Evolutionary conservation across 805 yeast genomes (phyloP).

Genomic region (Candida ulmi): DNA sequence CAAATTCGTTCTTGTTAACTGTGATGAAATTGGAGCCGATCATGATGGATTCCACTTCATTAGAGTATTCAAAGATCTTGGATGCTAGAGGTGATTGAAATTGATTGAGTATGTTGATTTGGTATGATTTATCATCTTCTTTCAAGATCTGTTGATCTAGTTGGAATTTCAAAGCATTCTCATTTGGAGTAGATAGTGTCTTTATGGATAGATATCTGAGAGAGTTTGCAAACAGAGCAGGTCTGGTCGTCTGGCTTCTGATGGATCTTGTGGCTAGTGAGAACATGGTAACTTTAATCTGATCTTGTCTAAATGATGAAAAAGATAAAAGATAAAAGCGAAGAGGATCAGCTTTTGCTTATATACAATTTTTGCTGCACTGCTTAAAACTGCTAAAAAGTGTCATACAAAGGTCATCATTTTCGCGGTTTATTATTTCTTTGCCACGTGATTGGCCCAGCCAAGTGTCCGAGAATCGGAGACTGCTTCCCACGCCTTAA

Average conservation of each 20-base stretch:
- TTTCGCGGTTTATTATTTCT: slow-evolving; percentile 1
- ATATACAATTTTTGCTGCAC: too few species aligned
- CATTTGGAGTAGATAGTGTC: slow-evolving; percentile 65
- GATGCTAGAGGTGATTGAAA: slow-evolving; percentile 57
- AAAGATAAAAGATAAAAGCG: not conserved
- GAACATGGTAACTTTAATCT: not conserved
- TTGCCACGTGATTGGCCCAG: slow-evolving; percentile 7
- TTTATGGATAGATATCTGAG: slow-evolving; percentile 25
- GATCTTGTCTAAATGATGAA: not conserved
- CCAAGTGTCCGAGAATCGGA: slow-evolving; percentile 11
- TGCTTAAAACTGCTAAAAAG: too few species aligned
- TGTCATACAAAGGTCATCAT: not conserved
- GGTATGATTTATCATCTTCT: slow-evolving; percentile 16
- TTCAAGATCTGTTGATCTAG: slow-evolving; percentile 28
- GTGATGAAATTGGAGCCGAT: slow-evolving; percentile 73
- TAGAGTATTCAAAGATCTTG: slow-evolving; percentile 45
- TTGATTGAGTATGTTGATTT: slow-evolving; percentile 18
- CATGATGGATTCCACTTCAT: slow-evolving; percentile 64
- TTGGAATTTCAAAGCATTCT: slow-evolving; percentile 66
- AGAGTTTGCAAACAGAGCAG: not conserved
- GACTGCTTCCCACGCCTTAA: too few species aligned
- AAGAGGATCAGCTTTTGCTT: too few species aligned
- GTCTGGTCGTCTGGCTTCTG: not conserved
- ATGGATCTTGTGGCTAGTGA: slow-evolving; percentile 4
- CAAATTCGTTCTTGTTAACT: slow-evolving; percentile 59